These are phyloP conservation scores for Sporothrix sp. DNA, from an alignment of 2,329 filamentous ascomycete genomes.

Conservation along the genomic window DNA sequence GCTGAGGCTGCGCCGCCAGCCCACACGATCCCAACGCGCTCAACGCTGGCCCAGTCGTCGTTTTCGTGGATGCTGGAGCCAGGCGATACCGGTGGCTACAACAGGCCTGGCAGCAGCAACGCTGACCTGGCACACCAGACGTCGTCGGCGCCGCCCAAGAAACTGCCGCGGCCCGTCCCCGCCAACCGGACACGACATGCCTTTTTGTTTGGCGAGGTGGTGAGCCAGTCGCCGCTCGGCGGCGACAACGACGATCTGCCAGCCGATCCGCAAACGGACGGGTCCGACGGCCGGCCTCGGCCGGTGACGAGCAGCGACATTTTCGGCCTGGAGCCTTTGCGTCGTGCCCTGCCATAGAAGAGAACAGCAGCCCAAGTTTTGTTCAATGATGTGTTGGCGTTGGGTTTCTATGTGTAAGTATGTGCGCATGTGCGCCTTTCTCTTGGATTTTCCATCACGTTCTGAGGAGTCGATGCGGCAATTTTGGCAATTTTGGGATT, in stretches of 20 bases:
- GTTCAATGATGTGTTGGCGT: too few relatives aligned
- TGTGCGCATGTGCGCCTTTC: too few relatives aligned
- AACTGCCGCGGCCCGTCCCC: slow-evolving; percentile 21
- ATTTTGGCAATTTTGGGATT: too few relatives aligned
- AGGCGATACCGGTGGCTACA: slow-evolving; percentile 30
- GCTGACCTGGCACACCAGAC: not conserved
- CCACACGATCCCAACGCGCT: slow-evolving; percentile 48
- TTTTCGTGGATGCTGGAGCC: slow-evolving; percentile 74
- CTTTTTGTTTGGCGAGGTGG: slow-evolving; percentile 49
- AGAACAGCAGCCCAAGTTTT: too few relatives aligned
- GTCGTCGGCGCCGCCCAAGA: slow-evolving; percentile 2
- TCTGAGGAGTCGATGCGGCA: too few relatives aligned
- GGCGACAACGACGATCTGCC: slow-evolving; percentile 26
- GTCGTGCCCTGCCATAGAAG: slow-evolving; percentile 18
- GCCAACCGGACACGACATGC: slow-evolving; percentile 46
- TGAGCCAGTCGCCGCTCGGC: slow-evolving; percentile 19
- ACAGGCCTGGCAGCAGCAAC: not conserved
- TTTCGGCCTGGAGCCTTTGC: slow-evolving; percentile 45
- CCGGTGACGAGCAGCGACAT: slow-evolving; percentile 37
- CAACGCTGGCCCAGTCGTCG: slow-evolving; percentile 60
- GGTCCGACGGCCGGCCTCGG: slow-evolving; percentile 22
- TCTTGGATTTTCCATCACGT: too few relatives aligned
- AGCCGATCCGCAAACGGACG: slow-evolving; percentile 18
- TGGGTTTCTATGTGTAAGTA: not conserved
- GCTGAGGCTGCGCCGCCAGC: slow-evolving; percentile 16